Evolutionary conservation across 768 basidiomycete genomes (phyloP).

Genomic region (Gautieria morchelliformis): DNA sequence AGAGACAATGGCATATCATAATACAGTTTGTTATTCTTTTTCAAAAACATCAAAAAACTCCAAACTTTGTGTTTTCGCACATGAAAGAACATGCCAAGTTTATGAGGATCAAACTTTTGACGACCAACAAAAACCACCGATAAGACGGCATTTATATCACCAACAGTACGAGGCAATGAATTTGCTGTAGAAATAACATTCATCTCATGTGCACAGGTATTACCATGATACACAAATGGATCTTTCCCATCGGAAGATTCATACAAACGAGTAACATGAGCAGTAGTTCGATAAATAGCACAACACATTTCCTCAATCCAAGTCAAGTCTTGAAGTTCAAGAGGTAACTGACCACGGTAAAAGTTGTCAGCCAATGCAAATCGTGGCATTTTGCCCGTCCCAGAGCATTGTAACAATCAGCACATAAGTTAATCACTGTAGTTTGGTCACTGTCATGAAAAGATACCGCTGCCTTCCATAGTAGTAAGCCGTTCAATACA

Average conservation of each 20-base stretch:
- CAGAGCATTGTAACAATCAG: too few species aligned
- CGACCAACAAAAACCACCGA: constrained; percentile 23
- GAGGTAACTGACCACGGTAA: constrained; percentile 16
- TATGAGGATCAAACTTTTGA: constrained; percentile 11
- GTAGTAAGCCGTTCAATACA: too few species aligned
- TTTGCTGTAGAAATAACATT: constrained; percentile 22
- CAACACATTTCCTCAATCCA: constrained; percentile 24
- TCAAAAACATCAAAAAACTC: constrained; percentile 27
- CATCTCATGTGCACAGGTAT: constrained; percentile 25
- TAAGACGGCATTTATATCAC: constrained; percentile 18
- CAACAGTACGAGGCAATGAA: constrained; percentile 18
- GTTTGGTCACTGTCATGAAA: too few species aligned
- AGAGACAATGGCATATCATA: constrained; percentile 20
- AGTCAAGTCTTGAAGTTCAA: constrained; percentile 17
- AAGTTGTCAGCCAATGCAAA: constrained; percentile 16
- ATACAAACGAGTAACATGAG: constrained; percentile 20
- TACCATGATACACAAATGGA: constrained; percentile 23
- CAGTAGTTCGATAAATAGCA: constrained; percentile 18
- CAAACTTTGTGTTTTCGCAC: constrained; percentile 24
- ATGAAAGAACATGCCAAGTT: constrained; percentile 14
- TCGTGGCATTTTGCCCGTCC: background rate
- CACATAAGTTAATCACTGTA: too few species aligned
- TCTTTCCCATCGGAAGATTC: constrained; percentile 15
- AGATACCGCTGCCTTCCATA: too few species aligned
- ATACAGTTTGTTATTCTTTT: constrained; percentile 28